Evolutionary conservation across 1,284 basidiomycete genomes (phyloP).

Genomic region (Termitomyces sp.): DNA sequence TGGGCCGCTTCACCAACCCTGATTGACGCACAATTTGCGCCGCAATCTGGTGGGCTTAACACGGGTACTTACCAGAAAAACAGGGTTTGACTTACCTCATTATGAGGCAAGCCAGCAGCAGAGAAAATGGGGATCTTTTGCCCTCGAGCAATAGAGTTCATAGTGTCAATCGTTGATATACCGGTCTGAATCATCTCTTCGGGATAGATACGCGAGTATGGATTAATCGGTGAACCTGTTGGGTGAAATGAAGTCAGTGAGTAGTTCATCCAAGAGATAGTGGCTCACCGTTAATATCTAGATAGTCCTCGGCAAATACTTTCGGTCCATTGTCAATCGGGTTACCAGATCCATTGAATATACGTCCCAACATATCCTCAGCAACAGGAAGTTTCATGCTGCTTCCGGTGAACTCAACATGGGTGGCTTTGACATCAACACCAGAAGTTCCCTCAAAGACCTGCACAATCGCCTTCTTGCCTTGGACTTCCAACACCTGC

Average conservation of each 20-base stretch:
- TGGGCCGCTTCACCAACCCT: conserved; percentile 91
- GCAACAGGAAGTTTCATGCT: conserved; percentile 99
- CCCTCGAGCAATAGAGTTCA: conserved; percentile 99
- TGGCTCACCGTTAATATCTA: conserved; percentile 93
- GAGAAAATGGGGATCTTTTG: conserved; percentile 99
- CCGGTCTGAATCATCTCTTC: conserved; percentile 99
- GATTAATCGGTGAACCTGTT: conserved; percentile 96
- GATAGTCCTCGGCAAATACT: conserved; percentile 98
- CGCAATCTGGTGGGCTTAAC: conserved; percentile 66
- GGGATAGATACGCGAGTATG: conserved; percentile 98
- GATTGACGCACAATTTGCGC: conserved; percentile 99
- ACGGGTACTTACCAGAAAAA: not conserved
- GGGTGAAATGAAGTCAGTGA: conserved; percentile 7
- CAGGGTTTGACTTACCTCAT: conserved; percentile 62
- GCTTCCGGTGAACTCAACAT: conserved; percentile 96
- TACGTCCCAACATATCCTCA: conserved; percentile 99
- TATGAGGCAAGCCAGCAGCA: conserved; percentile 97
- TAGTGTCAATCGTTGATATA: conserved; percentile 97
- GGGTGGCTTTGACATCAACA: conserved; percentile 95
- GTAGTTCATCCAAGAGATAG: conserved; percentile 6
- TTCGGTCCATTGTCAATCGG: conserved; percentile 99
- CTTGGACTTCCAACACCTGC: conserved; percentile 97
- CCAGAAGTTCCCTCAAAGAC: conserved; percentile 99
- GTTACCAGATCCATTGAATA: conserved; percentile 98
- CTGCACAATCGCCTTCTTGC: conserved; percentile 99